Evolutionary conservation across 1,284 basidiomycete genomes (phyloP), one percentile per base, ranked within the genome.

Genomic region (Pisolithus thermaeus): DNA sequence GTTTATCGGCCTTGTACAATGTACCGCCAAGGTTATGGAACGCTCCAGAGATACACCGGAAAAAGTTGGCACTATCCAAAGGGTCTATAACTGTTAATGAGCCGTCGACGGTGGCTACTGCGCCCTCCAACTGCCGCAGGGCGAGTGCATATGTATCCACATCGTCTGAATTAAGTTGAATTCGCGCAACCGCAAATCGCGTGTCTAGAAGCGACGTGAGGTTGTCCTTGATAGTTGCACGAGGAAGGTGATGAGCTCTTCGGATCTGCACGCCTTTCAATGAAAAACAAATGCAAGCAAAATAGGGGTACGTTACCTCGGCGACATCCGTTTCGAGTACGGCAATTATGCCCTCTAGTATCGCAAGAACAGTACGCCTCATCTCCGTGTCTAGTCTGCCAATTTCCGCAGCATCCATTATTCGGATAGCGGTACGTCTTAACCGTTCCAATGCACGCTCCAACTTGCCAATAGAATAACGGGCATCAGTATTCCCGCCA

Each of bases 11-110:
- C 51, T 86, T 80, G 56, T 87, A 90, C 30, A 90, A 64, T 16
- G 72, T 71, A 2, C 80, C 82, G 4, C 79, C 84, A 1, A 85
- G 59, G 59, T 83, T 84, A 56, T 87, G 79, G 55, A 81, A 80
- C 5, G 82, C 81, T 2, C 81, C 84, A 4, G 84, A 83, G 4
- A 85, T 67, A 58, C 84, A 87, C 14, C 87, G 81, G 3, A 76
- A 59, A 54, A 79, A 81, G 50, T 84, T 84, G 1, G 81, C 72
- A 7, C 60, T 48, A n/a, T 72, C 71, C n/a, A 64, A 51, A 12
- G 32, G 4, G 14, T 49, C 27, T 16, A 58, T 56, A 22, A n/a
- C 27, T n/a, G 42, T 38, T 7, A 60, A 53, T 14, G 46, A 46
- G 22, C 56, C 52, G 20, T 59, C 52, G 27, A 83, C 61, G 30